These are phyloP conservation scores for Cercospora canescens DNA, from an alignment of 2,329 filamentous ascomycete genomes.

Conservation along the genomic window DNA sequence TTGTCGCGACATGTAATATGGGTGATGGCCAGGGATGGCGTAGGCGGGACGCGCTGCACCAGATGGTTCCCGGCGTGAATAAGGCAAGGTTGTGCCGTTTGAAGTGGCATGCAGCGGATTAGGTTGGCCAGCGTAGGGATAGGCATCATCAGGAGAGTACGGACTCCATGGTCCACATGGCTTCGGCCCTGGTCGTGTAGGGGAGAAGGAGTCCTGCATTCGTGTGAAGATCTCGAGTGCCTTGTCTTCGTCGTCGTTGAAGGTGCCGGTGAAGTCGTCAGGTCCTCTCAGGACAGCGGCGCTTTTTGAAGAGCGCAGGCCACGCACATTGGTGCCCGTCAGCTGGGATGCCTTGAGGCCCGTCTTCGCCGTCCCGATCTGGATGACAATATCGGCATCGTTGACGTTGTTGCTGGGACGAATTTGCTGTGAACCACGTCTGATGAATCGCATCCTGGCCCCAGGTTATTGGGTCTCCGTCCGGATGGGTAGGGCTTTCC, in stretches of 20 bases:
- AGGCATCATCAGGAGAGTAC: slow-evolving; percentile 24
- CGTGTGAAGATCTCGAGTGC: slow-evolving; percentile 17
- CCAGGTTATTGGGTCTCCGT: slow-evolving; percentile 3
- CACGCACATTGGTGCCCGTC: slow-evolving; percentile 13
- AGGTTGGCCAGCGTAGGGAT: slow-evolving; percentile 18
- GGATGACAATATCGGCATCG: slow-evolving; percentile 20
- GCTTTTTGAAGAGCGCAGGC: slow-evolving; percentile 6
- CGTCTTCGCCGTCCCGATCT: slow-evolving; percentile 19
- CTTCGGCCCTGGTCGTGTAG: not conserved
- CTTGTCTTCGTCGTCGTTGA: slow-evolving; percentile 8
- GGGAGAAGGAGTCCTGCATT: slow-evolving; percentile 20
- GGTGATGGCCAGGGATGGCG: slow-evolving; percentile 44
- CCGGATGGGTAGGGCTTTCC: not conserved
- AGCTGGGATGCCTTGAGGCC: slow-evolving; percentile 24
- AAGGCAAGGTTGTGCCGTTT: slow-evolving; percentile 16
- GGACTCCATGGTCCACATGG: slow-evolving; percentile 15
- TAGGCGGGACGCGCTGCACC: slow-evolving; percentile 44
- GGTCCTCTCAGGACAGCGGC: not conserved
- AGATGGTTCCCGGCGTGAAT: slow-evolving; percentile 34
- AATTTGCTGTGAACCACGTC: slow-evolving; percentile 10
- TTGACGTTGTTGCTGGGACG: slow-evolving; percentile 1
- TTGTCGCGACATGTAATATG: slow-evolving; percentile 46
- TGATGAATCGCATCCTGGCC: slow-evolving; percentile 15
- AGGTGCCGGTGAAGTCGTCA: not conserved
- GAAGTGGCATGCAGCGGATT: slow-evolving; percentile 10